Conservation (phyloP, 2,329 filamentous ascomycete genomes). For the Claviceps arundinis region DNA sequence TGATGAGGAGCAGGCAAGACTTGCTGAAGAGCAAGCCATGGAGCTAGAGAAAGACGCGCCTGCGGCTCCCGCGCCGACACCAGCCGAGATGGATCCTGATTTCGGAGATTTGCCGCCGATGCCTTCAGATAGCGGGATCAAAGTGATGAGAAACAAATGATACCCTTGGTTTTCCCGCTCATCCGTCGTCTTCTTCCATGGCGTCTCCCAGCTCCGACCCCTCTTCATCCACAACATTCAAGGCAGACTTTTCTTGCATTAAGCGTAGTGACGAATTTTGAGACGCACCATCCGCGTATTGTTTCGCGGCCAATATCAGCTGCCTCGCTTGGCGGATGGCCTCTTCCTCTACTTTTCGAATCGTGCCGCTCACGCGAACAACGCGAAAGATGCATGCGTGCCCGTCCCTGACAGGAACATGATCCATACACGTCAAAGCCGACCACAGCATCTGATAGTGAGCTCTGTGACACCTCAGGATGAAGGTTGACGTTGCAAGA, state of each 20-base stretch:
- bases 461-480: conserved; percentile 68
- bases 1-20: conserved; percentile 60
- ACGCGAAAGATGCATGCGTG: conserved; percentile 69
- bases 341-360: conserved; percentile 83
- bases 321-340: conserved; percentile 65
- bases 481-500: conserved; percentile 83
- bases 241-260: conserved; percentile 20
- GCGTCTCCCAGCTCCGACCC: conserved; percentile 29
- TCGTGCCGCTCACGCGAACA: conserved; percentile 80
- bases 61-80: conserved; percentile 9
- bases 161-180: conserved; percentile 19
- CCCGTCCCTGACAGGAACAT: conserved; percentile 46
- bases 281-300: conserved; percentile 13
- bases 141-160: conserved; percentile 55
- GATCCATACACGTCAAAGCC: conserved; percentile 67
- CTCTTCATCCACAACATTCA: conserved; percentile 30
- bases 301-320: conserved; percentile 55
- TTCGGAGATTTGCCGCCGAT: conserved; percentile 40
- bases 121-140: conserved; percentile 51
- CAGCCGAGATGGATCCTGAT: conserved; percentile 26
- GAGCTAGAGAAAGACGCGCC: conserved; percentile 20
- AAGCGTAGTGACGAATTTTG: conserved; percentile 10
- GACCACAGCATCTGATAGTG: conserved; percentile 86
- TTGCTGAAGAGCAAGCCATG: conserved; percentile 24
- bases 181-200: conserved; percentile 28